phyloP scores from a whole-genome alignment of 2,329 filamentous ascomycete genomes.

The Exophiala aquamarina region DNA sequence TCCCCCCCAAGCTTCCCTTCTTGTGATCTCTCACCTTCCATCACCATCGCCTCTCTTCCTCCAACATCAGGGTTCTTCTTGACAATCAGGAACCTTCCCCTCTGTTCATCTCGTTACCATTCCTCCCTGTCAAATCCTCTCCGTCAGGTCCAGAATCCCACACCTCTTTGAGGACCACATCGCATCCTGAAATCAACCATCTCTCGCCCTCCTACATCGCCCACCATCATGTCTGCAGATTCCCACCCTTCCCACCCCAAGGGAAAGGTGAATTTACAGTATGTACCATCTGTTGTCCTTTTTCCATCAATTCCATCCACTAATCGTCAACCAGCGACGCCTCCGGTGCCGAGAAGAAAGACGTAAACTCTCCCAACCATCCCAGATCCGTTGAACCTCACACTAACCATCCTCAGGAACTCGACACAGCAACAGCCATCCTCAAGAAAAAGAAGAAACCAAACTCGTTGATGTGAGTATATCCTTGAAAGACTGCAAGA shows the following conservation, averaged over 20 bases:
- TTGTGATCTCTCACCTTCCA: slow-evolving; percentile 1
- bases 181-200: neutral
- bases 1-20: neutral
- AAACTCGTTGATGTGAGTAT: slow-evolving; percentile 88
- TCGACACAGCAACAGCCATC: slow-evolving; percentile 92
- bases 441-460: slow-evolving; percentile 99
- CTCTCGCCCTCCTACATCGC: slow-evolving; percentile 1
- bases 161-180: slow-evolving; percentile 5
- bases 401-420: slow-evolving; percentile 57
- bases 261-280: slow-evolving; percentile 83
- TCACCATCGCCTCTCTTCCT: slow-evolving; percentile 1
- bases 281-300: slow-evolving; percentile 43
- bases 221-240: slow-evolving; percentile 68
- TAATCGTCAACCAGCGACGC: slow-evolving; percentile 63
- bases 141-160: neutral
- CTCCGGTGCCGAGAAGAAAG: slow-evolving; percentile 83
- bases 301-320: slow-evolving; percentile 19
- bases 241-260: slow-evolving; percentile 64
- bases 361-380: slow-evolving; percentile 56
- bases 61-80: slow-evolving; percentile 14
- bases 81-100: slow-evolving; percentile 6
- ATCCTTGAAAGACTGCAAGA: neutral
- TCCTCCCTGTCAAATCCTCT: neutral
- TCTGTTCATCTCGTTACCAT: neutral
- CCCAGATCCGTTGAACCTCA: slow-evolving; percentile 22